Evolutionary conservation across 2,329 filamentous ascomycete genomes (phyloP).

Genomic region (Ophiognomonia clavigignenti-juglandacearum): DNA sequence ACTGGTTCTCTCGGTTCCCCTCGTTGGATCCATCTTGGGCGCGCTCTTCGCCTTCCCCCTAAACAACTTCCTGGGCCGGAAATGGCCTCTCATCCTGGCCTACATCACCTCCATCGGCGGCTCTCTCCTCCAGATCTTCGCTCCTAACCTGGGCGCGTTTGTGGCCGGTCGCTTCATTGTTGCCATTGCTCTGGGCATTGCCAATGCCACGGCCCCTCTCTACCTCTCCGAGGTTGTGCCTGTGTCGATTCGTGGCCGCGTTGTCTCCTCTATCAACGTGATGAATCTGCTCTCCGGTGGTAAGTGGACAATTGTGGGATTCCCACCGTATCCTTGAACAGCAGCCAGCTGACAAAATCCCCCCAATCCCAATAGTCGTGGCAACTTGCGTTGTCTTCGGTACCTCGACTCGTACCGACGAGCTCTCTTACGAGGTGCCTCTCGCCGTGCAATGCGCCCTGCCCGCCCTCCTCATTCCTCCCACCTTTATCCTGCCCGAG

Average conservation of each 20-base stretch:
- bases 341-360: too few relatives aligned
- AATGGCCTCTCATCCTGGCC: slow-evolving; percentile 27
- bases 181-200: slow-evolving; percentile 26
- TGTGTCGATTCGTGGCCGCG: slow-evolving; percentile 10
- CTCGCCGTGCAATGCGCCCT: slow-evolving; percentile 29
- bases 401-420: slow-evolving; percentile 23
- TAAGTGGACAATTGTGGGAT: background rate
- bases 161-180: slow-evolving; percentile 25
- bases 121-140: slow-evolving; percentile 30
- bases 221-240: slow-evolving; percentile 32
- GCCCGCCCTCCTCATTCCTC: slow-evolving; percentile 24
- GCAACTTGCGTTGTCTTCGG: slow-evolving; percentile 29
- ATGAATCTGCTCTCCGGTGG: slow-evolving; percentile 18
- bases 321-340: too few relatives aligned
- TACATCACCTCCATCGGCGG: slow-evolving; percentile 29
- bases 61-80: slow-evolving; percentile 29
- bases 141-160: slow-evolving; percentile 28
- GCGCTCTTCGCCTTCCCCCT: slow-evolving; percentile 27
- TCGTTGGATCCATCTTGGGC: slow-evolving; percentile 29
- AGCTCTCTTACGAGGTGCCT: slow-evolving; percentile 28
- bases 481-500: slow-evolving; percentile 28
- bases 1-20: slow-evolving; percentile 29
- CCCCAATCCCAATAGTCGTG: too few relatives aligned
- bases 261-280: slow-evolving; percentile 22
- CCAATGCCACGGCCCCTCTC: slow-evolving; percentile 29